These are phyloP conservation scores for Geotrichum klebahnii DNA, from an alignment of 1,139 yeast species.

Conservation along the genomic window DNA sequence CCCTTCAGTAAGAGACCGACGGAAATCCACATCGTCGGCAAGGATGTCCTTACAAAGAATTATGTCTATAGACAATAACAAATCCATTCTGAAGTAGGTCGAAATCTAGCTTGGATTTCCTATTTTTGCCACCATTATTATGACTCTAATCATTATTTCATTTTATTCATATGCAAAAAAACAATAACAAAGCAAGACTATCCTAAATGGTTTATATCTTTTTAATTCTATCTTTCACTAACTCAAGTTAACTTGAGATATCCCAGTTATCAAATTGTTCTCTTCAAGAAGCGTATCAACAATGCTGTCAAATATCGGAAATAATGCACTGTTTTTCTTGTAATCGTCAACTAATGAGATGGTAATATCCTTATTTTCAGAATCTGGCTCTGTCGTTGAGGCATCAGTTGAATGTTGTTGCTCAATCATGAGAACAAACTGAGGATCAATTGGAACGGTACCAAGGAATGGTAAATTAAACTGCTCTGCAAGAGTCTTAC, in stretches of 20 bases:
- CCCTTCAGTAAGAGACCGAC: neutral
- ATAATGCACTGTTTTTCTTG: slow-evolving; percentile 38
- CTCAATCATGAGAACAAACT: slow-evolving; percentile 81
- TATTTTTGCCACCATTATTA: no score
- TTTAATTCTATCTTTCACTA: neutral
- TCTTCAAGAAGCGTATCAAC: slow-evolving; percentile 39
- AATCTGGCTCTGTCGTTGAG: slow-evolving; percentile 13
- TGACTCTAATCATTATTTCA: no score
- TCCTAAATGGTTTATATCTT: no score
- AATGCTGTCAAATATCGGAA: slow-evolving; percentile 49
- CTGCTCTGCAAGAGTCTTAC: slow-evolving; percentile 59
- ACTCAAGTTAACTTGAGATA: slow-evolving; percentile 1
- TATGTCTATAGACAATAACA: slow-evolving; percentile 5
- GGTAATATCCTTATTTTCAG: slow-evolving; percentile 21
- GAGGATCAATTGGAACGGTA: slow-evolving; percentile 87
- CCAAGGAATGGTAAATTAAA: slow-evolving; percentile 70
- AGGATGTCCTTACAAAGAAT: slow-evolving; percentile 16
- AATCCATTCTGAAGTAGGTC: neutral
- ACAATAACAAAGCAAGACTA: no score
- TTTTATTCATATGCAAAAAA: neutral
- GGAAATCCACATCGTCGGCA: slow-evolving; percentile 16
- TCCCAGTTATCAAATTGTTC: slow-evolving; percentile 3
- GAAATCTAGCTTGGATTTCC: no score
- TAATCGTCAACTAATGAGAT: slow-evolving; percentile 41
- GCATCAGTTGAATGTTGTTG: slow-evolving; percentile 28